Percentiles rank a stretch among this genome's conserved stretches.
Evolutionary conservation across 2,329 filamentous ascomycete species (phyloP).

Genomic region (Fusarium nematophilum): DNA sequence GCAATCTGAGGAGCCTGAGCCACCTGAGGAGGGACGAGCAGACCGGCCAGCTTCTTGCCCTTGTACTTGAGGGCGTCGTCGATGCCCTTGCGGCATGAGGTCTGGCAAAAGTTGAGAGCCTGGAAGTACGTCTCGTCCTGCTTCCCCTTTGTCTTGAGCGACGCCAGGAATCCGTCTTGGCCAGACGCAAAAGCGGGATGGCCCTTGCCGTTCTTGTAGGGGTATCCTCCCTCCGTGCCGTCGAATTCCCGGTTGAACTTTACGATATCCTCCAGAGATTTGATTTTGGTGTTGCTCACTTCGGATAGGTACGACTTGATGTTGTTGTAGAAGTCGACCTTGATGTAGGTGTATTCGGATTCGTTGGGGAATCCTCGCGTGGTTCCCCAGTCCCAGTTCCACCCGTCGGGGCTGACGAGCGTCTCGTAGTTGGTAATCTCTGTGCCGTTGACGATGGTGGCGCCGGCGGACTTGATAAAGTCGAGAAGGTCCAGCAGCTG

Average conservation of each 20-base stretch:
- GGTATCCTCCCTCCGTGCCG: constrained; percentile 74
- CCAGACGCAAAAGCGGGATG: constrained; percentile 74
- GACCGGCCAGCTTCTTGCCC: constrained; percentile 63
- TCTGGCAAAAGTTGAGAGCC: constrained; percentile 71
- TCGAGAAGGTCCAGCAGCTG: constrained; percentile 61
- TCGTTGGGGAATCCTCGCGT: constrained; percentile 74
- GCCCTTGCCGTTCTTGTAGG: constrained; percentile 59
- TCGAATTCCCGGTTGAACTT: constrained; percentile 72
- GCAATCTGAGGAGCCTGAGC: constrained; percentile 76
- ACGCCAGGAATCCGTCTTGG: constrained; percentile 77
- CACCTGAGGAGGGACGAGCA: constrained; percentile 76
- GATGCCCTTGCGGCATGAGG: constrained; percentile 73
- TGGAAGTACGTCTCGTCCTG: constrained; percentile 75
- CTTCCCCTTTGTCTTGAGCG: constrained; percentile 68
- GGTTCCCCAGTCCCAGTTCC: constrained; percentile 78
- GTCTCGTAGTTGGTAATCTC: constrained; percentile 73
- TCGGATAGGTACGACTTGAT: constrained; percentile 72
- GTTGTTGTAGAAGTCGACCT: constrained; percentile 75
- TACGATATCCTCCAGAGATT: constrained; percentile 73
- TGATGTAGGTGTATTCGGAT: constrained; percentile 79
- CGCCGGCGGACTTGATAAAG: constrained; percentile 69
- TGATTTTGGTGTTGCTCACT: constrained; percentile 69
- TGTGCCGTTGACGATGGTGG: constrained; percentile 75
- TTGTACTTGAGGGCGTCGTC: constrained; percentile 70
- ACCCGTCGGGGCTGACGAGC: constrained; percentile 74